A percentile compares a stretch with the other conserved stretches of the same genome.
These are phyloP conservation scores for Pseudisothecium myosuroides DNA, from an alignment of 225 moss, liverwort and hornwort genomes.

Conservation along the genomic window DNA sequence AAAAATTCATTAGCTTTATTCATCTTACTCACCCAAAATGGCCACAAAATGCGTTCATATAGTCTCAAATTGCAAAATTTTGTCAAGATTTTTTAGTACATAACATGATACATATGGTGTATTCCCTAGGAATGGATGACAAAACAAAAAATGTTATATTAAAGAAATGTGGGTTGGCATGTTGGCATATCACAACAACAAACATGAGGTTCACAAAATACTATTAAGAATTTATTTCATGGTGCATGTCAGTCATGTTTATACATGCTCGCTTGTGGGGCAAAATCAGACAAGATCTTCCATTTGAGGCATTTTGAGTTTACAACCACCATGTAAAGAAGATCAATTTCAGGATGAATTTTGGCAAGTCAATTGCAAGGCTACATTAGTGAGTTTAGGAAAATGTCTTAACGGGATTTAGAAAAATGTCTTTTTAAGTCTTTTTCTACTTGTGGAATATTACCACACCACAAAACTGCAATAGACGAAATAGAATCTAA, in stretches of 20 bases:
- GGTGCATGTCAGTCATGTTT: accelerated
- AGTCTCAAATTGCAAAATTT: background rate
- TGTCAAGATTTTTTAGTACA: background rate
- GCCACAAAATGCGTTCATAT: background rate
- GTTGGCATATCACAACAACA: background rate
- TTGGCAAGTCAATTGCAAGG: background rate
- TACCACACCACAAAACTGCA: accelerated
- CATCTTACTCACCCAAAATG: background rate
- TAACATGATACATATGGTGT: accelerated
- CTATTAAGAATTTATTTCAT: too few species aligned
- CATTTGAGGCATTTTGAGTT: accelerated
- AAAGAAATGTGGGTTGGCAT: accelerated
- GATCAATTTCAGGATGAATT: background rate
- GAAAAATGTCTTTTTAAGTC: background rate
- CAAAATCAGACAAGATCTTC: accelerated
- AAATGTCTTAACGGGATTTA: background rate
- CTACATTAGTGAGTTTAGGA: background rate
- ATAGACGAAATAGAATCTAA: background rate
- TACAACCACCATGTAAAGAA: accelerated
- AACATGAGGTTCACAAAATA: background rate
- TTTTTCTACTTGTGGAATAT: background rate
- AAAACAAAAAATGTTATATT: background rate
- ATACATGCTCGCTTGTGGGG: accelerated
- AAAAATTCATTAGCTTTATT: background rate
- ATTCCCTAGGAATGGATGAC: background rate